Conservation (phyloP, 202 grass and related monocot species). For the Elaeis oleifera region DNA sequence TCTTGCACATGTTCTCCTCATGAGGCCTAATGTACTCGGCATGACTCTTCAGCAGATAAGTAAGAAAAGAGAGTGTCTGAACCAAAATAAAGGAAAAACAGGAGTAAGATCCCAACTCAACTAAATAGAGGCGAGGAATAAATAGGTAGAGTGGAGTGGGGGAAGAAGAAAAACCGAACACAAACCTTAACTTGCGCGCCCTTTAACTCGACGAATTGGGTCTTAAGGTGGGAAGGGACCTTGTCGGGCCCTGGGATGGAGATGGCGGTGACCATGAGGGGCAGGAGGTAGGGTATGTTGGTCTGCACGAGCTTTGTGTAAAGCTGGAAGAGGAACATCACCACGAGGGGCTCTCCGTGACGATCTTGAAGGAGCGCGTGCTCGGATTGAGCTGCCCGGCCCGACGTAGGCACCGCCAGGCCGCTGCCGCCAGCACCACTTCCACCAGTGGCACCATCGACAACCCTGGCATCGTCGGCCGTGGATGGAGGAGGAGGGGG, state of each 20-base stretch:
- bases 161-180: neutral
- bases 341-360: slow-evolving; percentile 91
- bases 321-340: slow-evolving; percentile 98
- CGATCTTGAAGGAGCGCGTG: slow-evolving; percentile 87
- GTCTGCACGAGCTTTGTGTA: slow-evolving; percentile 98
- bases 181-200: slow-evolving; percentile 93
- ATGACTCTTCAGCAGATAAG: slow-evolving; percentile 93
- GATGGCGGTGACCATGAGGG: slow-evolving; percentile 86
- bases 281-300: slow-evolving; percentile 78
- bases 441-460: too few species aligned
- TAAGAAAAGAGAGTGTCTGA: slow-evolving; percentile 91
- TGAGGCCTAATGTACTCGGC: slow-evolving; percentile 86
- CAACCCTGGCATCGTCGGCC: too few species aligned
- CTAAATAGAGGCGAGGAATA: slow-evolving; percentile 15
- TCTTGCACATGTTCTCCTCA: slow-evolving; percentile 99
- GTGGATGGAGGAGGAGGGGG: neutral
- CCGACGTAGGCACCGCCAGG: slow-evolving; percentile 27
- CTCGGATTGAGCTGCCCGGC: slow-evolving; percentile 76
- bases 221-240: slow-evolving; percentile 66
- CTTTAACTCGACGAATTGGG: slow-evolving; percentile 82
- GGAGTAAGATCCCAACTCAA: too few species aligned
- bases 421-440: slow-evolving; percentile 12
- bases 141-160: neutral
- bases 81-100: slow-evolving; percentile 17
- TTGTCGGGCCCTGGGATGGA: slow-evolving; percentile 77